Evolutionary conservation across 805 yeast species (phyloP).

Genomic region (Wickerhamiella allomyrinae): DNA sequence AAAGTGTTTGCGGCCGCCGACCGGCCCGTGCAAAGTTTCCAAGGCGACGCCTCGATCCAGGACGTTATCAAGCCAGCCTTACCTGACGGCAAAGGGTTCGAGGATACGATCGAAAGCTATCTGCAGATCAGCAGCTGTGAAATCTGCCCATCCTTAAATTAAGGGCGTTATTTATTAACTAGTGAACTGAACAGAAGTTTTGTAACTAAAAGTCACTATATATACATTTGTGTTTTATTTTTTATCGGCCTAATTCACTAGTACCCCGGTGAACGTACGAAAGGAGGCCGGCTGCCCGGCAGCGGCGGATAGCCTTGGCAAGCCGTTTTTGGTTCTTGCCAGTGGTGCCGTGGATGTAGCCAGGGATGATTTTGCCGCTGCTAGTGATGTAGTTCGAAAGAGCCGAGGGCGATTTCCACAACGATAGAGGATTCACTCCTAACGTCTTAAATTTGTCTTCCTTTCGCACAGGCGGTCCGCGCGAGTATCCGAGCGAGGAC

Average conservation of each 20-base stretch:
- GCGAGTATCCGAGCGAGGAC: not conserved
- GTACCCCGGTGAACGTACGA: constrained; percentile 43
- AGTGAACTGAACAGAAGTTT: too few species aligned
- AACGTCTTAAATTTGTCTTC: constrained; percentile 15
- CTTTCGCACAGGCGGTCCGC: not conserved
- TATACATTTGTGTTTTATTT: too few species aligned
- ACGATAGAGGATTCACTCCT: constrained; percentile 43
- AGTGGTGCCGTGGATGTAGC: constrained; percentile 55
- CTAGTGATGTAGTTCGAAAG: constrained; percentile 51
- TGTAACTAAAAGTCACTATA: too few species aligned
- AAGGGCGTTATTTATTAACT: too few species aligned
- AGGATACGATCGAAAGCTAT: not conserved
- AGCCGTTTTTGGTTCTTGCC: constrained; percentile 54
- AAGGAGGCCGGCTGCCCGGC: constrained; percentile 66
- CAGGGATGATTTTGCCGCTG: constrained; percentile 64
- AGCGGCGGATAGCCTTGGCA: constrained; percentile 65
- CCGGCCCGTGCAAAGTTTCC: not conserved
- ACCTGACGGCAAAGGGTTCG: not conserved
- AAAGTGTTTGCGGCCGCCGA: not conserved
- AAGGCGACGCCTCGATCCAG: not conserved
- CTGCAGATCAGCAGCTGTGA: too few species aligned
- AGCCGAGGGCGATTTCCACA: constrained; percentile 57
- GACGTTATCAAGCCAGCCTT: not conserved
- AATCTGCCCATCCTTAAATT: too few species aligned
- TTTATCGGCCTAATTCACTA: not conserved